Conservation (phyloP, 2,329 filamentous ascomycete genomes). For the Diaporthe vexans region DNA sequence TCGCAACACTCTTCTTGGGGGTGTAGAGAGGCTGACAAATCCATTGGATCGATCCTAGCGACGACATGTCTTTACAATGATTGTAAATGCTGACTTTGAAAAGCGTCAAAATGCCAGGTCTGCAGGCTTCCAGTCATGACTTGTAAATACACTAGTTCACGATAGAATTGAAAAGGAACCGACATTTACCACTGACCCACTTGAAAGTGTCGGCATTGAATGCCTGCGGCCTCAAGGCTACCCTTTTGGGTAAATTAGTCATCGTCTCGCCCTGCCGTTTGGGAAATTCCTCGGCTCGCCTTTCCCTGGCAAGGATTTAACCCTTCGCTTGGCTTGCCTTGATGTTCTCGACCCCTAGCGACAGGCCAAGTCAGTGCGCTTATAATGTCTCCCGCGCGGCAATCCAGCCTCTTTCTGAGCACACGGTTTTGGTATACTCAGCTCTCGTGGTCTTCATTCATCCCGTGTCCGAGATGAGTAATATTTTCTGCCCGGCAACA, state of each 20-base stretch:
- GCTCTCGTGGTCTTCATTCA: conserved; percentile 28
- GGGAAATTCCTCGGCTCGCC: conserved; percentile 4
- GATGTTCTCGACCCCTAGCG: not conserved
- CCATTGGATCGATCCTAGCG: not conserved
- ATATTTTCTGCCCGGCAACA: not conserved
- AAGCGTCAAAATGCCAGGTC: not conserved
- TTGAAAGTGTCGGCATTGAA: not conserved
- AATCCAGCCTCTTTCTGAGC: conserved; percentile 7
- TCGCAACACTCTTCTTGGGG: conserved; percentile 14
- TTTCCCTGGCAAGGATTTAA: not conserved
- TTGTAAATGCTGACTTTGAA: not conserved
- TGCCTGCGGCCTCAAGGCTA: not conserved
- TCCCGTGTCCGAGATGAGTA: conserved; percentile 20
- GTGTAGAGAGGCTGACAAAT: conserved; percentile 7
- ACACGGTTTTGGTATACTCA: not conserved
- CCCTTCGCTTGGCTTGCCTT: not conserved
- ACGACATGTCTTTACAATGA: conserved; percentile 5
- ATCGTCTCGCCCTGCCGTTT: conserved; percentile 17
- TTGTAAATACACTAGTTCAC: conserved; percentile 22
- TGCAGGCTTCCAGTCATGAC: not conserved
- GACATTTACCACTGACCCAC: not conserved
- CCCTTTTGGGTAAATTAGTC: not conserved
- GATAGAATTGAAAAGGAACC: conserved; percentile 15
- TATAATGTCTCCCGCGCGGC: conserved; percentile 10
- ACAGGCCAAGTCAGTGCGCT: not conserved